Percentiles rank a stretch among this genome's conserved stretches.
Conservation (phyloP, 805 yeast species). For the Teunomyces atbi region DNA sequence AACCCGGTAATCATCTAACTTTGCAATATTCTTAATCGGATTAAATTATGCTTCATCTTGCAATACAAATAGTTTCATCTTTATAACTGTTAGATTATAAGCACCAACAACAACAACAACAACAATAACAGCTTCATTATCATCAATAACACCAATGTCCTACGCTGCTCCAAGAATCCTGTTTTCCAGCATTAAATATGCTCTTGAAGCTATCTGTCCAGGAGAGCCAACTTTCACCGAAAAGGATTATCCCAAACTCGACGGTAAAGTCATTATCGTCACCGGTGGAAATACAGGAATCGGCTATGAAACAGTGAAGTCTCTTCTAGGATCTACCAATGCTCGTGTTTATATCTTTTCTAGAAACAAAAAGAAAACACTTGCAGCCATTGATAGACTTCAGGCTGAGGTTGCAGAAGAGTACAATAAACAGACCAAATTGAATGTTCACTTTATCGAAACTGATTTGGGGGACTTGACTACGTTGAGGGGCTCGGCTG, state of each 20-base stretch:
- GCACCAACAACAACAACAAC: not conserved
- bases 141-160: not conserved
- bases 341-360: slow-evolving; percentile 36
- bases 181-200: slow-evolving; percentile 4
- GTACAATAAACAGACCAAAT: slow-evolving; percentile 9
- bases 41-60: too few relatives aligned
- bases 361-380: slow-evolving; percentile 32
- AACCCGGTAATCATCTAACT: too few relatives aligned
- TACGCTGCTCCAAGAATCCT: not conserved
- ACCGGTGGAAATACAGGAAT: slow-evolving; percentile 43
- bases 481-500: slow-evolving; percentile 23
- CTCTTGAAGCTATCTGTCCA: slow-evolving; percentile 7
- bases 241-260: slow-evolving; percentile 32
- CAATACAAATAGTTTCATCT: too few relatives aligned
- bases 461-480: slow-evolving; percentile 11
- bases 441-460: slow-evolving; percentile 7
- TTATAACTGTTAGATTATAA: too few relatives aligned
- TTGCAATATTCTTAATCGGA: too few relatives aligned
- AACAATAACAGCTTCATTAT: too few relatives aligned
- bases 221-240: slow-evolving; percentile 24
- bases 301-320: slow-evolving; percentile 25
- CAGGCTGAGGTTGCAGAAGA: slow-evolving; percentile 19
- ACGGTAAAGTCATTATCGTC: slow-evolving; percentile 36
- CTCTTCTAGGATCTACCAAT: slow-evolving; percentile 27
- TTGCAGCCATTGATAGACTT: slow-evolving; percentile 23